phyloP scores from a whole-genome alignment of 2,329 filamentous ascomycete species.

The Rasamsonia emersonii region DNA sequence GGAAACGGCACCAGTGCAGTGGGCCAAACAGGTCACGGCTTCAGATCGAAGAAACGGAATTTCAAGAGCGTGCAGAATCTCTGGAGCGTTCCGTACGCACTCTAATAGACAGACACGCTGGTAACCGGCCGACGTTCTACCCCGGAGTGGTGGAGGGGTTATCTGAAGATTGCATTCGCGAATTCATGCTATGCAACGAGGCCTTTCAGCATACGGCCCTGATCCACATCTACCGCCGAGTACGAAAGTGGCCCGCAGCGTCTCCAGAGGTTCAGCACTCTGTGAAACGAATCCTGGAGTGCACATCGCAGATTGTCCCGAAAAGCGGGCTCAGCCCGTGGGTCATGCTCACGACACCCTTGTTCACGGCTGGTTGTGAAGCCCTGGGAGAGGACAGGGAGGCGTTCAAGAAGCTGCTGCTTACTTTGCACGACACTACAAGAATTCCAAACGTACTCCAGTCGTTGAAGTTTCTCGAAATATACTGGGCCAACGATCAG shows the following conservation, averaged over 20 bases:
- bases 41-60: slow-evolving; percentile 14
- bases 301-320: slow-evolving; percentile 29
- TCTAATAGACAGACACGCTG: slow-evolving; percentile 25
- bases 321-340: slow-evolving; percentile 32
- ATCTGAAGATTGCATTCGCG: slow-evolving; percentile 22
- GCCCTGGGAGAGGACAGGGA: slow-evolving; percentile 29
- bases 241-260: slow-evolving; percentile 23
- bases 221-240: slow-evolving; percentile 33
- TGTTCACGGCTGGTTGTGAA: slow-evolving; percentile 37
- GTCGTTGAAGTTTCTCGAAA: slow-evolving; percentile 32
- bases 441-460: slow-evolving; percentile 35
- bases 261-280: slow-evolving; percentile 26
- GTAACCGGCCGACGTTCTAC: slow-evolving; percentile 24
- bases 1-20: slow-evolving; percentile 18
- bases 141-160: slow-evolving; percentile 26
- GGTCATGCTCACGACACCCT: slow-evolving; percentile 35
- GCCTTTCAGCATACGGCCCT: slow-evolving; percentile 37
- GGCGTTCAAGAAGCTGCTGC: slow-evolving; percentile 23
- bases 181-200: slow-evolving; percentile 34
- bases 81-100: slow-evolving; percentile 26
- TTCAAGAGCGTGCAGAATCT: slow-evolving; percentile 20
- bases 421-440: slow-evolving; percentile 29
- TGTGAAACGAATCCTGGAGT: slow-evolving; percentile 32
- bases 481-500: slow-evolving; percentile 26
- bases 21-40: slow-evolving; percentile 9